These are phyloP conservation scores for Moelleriella libera DNA, from an alignment of 2,329 filamentous ascomycete genomes.

Conservation along the genomic window DNA sequence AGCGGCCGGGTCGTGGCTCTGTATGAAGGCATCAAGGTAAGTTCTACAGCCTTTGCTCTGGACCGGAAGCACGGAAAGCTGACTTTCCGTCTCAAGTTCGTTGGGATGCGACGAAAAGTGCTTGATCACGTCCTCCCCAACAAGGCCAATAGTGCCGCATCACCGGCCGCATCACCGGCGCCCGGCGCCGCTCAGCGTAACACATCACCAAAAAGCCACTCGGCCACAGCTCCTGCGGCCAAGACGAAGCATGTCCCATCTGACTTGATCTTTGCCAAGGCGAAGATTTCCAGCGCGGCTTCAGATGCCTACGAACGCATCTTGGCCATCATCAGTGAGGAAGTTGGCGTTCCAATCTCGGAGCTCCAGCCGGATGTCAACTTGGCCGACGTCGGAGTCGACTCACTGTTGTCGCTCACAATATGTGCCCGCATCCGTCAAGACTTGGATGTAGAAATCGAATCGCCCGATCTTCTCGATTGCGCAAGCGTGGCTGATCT, in stretches of 20 bases:
- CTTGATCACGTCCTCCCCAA: neutral
- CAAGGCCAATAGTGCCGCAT: neutral
- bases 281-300: neutral
- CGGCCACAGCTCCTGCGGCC: neutral
- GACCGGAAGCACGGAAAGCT: neutral
- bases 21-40: neutral
- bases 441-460: conserved; percentile 36
- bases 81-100: neutral
- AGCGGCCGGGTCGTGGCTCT: neutral
- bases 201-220: neutral
- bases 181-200: neutral
- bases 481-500: conserved; percentile 3
- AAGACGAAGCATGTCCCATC: neutral
- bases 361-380: conserved; percentile 42
- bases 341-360: conserved; percentile 57
- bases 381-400: conserved; percentile 42
- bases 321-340: conserved; percentile 35
- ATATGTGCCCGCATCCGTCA: conserved; percentile 41
- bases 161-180: neutral
- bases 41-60: neutral
- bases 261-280: neutral
- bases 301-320: neutral
- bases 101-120: neutral
- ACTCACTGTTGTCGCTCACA: conserved; percentile 42
- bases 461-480: conserved; percentile 21